Percentiles rank a stretch among this genome's conserved stretches.
phyloP scores from a whole-genome alignment of 2,329 filamentous ascomycete genomes.

The Tolypocladium capitatum region DNA sequence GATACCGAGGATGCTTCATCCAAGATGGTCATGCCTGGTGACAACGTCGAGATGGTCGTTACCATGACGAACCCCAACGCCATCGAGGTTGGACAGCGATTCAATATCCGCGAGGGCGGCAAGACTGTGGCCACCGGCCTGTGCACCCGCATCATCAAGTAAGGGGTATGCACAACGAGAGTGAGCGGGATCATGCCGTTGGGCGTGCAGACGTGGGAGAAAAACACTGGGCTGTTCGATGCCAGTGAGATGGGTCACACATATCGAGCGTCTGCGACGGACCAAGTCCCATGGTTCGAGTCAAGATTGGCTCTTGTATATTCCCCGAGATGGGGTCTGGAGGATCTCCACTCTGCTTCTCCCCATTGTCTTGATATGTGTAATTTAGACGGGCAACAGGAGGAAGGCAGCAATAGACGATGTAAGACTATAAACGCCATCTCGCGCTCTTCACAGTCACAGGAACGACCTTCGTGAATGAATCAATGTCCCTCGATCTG shows the following conservation, averaged over 20 bases:
- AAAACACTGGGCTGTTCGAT: conserved; percentile 1
- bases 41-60: conserved; percentile 97
- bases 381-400: conserved; percentile 21
- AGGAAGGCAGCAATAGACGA: conserved; percentile 17
- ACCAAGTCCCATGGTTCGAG: conserved; percentile 14
- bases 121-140: conserved; percentile 76
- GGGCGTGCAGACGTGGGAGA: background rate
- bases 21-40: conserved; percentile 93
- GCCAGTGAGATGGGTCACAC: conserved; percentile 6
- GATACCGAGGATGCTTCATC: conserved; percentile 55
- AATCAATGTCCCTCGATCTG: background rate
- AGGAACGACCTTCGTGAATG: background rate
- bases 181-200: background rate
- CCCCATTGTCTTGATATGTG: conserved; percentile 22
- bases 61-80: conserved; percentile 75
- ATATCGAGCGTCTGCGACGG: conserved; percentile 1
- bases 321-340: conserved; percentile 17
- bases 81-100: conserved; percentile 81
- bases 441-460: background rate
- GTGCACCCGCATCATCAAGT: conserved; percentile 58
- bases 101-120: conserved; percentile 97
- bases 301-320: conserved; percentile 22
- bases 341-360: conserved; percentile 29
- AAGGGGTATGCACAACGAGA: conserved; percentile 14
- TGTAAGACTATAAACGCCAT: conserved; percentile 3